Evolutionary conservation across 352 stramenopile species (phyloP), one percentile per base, ranked within the genome.

Genomic region (Globisporangium viniferum): DNA sequence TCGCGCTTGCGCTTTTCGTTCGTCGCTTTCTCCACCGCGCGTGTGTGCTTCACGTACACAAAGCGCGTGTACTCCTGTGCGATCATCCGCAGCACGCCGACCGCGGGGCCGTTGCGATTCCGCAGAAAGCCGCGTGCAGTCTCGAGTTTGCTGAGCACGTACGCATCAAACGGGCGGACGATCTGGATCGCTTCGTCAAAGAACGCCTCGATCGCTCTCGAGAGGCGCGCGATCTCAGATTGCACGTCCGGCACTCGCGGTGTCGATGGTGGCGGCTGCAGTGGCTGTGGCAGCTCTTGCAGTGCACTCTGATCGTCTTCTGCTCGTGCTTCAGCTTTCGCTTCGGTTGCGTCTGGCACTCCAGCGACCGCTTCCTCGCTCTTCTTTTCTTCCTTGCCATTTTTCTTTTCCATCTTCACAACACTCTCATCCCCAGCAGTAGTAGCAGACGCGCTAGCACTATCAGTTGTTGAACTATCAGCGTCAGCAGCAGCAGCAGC

Each of bases 1-100:
- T 86, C 76, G 14, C 83, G 84, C 65, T 90, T 89, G 53, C 84
- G 78, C 63, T 92, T 90, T 49, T 94, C 83, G 54, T 77, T 79
- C 35, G 74, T 71, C 6, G 80, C 86, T 57, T 92, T 94, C 53
- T 91, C 86, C 27, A 84, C 79, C 0, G 86, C 84, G 12, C 84
- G 84, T 20, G 81, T 87, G 74, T 95, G 88, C 67, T 95, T 95
- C 54, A 89, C 79, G 72, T 92, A 91, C 62, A 95, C 64, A 64
- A 92, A 91, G 14, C 86, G 86, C 57, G 88, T 95, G 76, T 94
- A 95, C 67, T 95, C 88, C 44, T 92, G 80, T 5, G 89, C 80
- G 41, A 95, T 74, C 65, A 84, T 86, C 35, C 79, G 79, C 57
- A 95, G 67, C 33, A 94, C 73, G 12, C 79, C 84, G 15, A 95